Evolutionary conservation across 2,329 filamentous ascomycete species (phyloP).

Genomic region (Teratosphaeria viscida): DNA sequence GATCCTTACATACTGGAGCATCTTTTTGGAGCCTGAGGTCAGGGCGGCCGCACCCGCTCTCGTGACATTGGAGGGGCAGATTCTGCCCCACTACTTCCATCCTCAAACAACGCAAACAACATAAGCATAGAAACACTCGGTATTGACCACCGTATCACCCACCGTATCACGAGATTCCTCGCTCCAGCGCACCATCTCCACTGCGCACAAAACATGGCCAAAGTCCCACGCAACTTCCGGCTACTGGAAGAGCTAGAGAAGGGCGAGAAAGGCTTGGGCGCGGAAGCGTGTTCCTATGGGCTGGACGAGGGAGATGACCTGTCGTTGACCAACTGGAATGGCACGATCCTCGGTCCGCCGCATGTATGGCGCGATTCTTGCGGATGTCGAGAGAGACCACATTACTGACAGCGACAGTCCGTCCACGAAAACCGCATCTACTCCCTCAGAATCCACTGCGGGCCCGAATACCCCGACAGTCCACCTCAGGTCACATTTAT

Average conservation of each 20-base stretch:
- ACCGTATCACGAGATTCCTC: background rate
- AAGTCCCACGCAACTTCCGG: slow-evolving; percentile 91
- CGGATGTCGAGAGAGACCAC: too few relatives aligned
- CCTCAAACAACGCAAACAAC: background rate
- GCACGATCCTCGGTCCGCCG: slow-evolving; percentile 90
- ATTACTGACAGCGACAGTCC: slow-evolving; percentile 45
- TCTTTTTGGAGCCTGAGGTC: background rate
- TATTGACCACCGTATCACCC: too few relatives aligned
- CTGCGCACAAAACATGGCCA: slow-evolving; percentile 37
- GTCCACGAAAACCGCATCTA: slow-evolving; percentile 99
- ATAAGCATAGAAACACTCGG: background rate
- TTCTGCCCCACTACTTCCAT: background rate
- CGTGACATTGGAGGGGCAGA: background rate
- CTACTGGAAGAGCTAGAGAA: slow-evolving; percentile 97
- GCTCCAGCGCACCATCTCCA: background rate
- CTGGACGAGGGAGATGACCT: slow-evolving; percentile 89
- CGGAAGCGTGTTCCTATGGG: slow-evolving; percentile 95
- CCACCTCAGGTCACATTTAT: slow-evolving; percentile 88
- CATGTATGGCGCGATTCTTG: slow-evolving; percentile 49
- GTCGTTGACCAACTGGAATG: slow-evolving; percentile 97
- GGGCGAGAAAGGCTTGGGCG: slow-evolving; percentile 92
- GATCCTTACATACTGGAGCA: background rate
- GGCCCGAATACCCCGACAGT: slow-evolving; percentile 73
- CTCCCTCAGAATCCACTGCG: slow-evolving; percentile 93
- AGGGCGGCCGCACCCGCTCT: background rate